phyloP scores from a whole-genome alignment of 2,329 filamentous ascomycete genomes.

The Coccinonectria pachysandricola region DNA sequence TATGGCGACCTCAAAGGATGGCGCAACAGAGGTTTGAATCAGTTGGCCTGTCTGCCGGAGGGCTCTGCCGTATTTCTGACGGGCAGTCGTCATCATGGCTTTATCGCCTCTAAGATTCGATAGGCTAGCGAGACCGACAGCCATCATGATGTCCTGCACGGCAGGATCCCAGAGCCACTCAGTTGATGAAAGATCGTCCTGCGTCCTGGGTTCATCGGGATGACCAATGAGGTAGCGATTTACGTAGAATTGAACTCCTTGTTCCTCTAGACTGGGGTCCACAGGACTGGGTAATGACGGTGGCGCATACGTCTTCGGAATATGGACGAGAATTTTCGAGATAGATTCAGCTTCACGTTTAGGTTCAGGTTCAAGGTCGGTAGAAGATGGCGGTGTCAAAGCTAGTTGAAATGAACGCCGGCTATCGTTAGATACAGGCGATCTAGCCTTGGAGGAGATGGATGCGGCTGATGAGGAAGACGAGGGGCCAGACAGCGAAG shows the following conservation, averaged over 20 bases:
- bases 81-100: slow-evolving; percentile 35
- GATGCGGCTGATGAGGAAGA: slow-evolving; percentile 5
- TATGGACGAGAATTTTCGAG: too few relatives aligned
- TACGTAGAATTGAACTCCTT: slow-evolving; percentile 40
- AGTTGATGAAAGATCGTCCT: slow-evolving; percentile 26
- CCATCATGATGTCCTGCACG: slow-evolving; percentile 40
- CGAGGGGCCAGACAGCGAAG: slow-evolving; percentile 5
- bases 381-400: slow-evolving; percentile 1
- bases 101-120: slow-evolving; percentile 41
- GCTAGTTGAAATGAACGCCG: background rate
- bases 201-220: slow-evolving; percentile 35
- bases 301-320: slow-evolving; percentile 2
- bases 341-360: too few relatives aligned
- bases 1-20: slow-evolving; percentile 34
- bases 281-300: slow-evolving; percentile 22
- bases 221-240: slow-evolving; percentile 41
- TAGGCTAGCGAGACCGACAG: slow-evolving; percentile 48
- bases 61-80: slow-evolving; percentile 43
- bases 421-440: slow-evolving; percentile 10
- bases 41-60: slow-evolving; percentile 36
- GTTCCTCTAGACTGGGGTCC: slow-evolving; percentile 34
- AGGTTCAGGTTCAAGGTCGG: slow-evolving; percentile 1
- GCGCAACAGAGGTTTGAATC: slow-evolving; percentile 24
- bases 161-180: slow-evolving; percentile 29
- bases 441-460: slow-evolving; percentile 10